phyloP scores from a whole-genome alignment of 495 filamentous ascomycete genomes.

The Xylaria sp. region DNA sequence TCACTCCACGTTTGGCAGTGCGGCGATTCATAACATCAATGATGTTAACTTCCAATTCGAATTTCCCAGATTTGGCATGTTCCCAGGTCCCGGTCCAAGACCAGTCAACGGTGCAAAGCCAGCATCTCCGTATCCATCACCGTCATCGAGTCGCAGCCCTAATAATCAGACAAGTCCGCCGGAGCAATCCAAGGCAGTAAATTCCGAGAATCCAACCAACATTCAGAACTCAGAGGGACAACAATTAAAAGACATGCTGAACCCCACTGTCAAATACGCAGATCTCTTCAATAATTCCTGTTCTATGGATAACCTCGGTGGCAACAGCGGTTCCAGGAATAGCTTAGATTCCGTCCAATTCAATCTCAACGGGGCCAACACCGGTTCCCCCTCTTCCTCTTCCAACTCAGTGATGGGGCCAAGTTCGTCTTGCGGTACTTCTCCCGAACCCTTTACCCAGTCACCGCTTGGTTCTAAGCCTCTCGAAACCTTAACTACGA shows the following conservation, averaged over 20 bases:
- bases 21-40: constrained; percentile 68
- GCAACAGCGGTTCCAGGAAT: constrained; percentile 57
- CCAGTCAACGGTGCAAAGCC: constrained; percentile 46
- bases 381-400: constrained; percentile 69
- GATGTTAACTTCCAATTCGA: constrained; percentile 88
- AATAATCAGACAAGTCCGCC: constrained; percentile 41
- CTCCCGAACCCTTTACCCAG: constrained; percentile 61
- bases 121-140: constrained; percentile 36
- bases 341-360: constrained; percentile 66
- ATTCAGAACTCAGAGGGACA: constrained; percentile 43
- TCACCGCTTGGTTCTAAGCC: constrained; percentile 65
- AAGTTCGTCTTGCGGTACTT: constrained; percentile 80
- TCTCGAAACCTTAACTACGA: constrained; percentile 63
- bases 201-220: constrained; percentile 39
- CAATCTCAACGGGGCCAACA: constrained; percentile 47
- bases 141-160: constrained; percentile 35
- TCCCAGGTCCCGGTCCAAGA: constrained; percentile 69
- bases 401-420: constrained; percentile 61
- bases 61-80: constrained; percentile 86
- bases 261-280: constrained; percentile 42
- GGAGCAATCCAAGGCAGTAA: constrained; percentile 41
- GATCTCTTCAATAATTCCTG: constrained; percentile 42
- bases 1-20: constrained; percentile 45
- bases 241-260: constrained; percentile 11
- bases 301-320: constrained; percentile 44